Conservation (phyloP, 208 protist genomes). For the Spongospora subterranea region DNA sequence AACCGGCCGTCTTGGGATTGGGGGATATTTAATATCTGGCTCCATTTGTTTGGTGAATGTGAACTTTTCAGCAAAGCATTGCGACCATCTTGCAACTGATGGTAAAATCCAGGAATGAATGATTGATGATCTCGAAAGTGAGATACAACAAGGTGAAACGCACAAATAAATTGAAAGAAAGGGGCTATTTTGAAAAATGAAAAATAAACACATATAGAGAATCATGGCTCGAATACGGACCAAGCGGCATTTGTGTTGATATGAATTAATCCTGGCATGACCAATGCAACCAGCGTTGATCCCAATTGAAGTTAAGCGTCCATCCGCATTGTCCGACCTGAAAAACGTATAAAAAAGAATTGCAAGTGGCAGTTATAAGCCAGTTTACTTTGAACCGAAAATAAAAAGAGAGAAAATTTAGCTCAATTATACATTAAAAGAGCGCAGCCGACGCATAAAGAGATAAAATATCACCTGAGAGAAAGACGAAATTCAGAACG, state of each 20-base stretch:
- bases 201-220: no score
- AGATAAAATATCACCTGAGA: constrained; percentile 46
- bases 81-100: not conserved
- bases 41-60: not conserved
- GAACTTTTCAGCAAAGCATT: not conserved
- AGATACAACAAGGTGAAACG: no score
- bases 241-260: no score
- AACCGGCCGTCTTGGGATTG: not conserved
- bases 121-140: no score
- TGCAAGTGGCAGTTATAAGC: no score
- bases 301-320: constrained; percentile 22
- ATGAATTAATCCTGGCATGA: not conserved
- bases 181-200: no score
- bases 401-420: not conserved
- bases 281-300: not conserved
- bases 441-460: not conserved
- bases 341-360: no score
- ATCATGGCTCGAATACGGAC: no score
- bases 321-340: constrained; percentile 62
- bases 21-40: not conserved
- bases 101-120: no score
- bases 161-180: no score
- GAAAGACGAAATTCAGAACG: constrained; percentile 66
- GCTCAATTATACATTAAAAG: not conserved
- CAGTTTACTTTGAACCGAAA: no score